Conservation (phyloP, 140 eudicot genomes). For the Senecio squalidus region DNA sequence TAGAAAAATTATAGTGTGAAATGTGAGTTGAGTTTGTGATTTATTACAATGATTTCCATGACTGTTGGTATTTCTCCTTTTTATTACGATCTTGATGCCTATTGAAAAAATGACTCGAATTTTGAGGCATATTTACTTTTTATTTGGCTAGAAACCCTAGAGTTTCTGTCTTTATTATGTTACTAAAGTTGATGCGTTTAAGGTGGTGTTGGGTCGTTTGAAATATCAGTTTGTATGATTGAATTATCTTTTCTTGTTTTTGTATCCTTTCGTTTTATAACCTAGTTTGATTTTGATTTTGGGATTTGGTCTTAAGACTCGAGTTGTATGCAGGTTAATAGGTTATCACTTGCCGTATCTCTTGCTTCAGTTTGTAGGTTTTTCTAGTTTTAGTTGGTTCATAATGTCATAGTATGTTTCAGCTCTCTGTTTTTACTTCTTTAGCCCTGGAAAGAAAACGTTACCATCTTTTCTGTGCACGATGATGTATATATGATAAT, state of each 20-base stretch:
- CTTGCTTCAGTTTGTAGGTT: neutral
- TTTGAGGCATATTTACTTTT: neutral
- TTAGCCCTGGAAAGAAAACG: neutral
- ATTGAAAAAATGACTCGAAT: neutral
- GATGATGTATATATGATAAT: neutral
- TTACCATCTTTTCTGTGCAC: neutral
- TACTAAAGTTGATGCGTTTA: neutral
- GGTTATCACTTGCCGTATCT: neutral
- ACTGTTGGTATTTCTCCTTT: neutral
- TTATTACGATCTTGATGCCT: neutral
- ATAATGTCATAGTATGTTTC: neutral
- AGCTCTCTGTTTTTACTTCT: neutral
- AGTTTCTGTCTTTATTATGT: no score
- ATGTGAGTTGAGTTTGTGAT: conserved; percentile 4
- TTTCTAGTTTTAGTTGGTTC: neutral
- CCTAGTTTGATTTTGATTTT: neutral
- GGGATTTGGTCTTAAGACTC: neutral
- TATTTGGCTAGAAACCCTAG: neutral
- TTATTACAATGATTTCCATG: neutral
- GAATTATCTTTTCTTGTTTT: no score
- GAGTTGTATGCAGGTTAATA: no score
- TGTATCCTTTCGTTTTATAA: neutral
- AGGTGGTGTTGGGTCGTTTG: neutral
- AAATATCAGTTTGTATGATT: neutral
- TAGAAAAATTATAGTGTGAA: neutral